Evolutionary conservation across 305 asterid genomes (phyloP), one percentile per base, ranked within the genome.

Genomic region (Fraxinus platypoda): DNA sequence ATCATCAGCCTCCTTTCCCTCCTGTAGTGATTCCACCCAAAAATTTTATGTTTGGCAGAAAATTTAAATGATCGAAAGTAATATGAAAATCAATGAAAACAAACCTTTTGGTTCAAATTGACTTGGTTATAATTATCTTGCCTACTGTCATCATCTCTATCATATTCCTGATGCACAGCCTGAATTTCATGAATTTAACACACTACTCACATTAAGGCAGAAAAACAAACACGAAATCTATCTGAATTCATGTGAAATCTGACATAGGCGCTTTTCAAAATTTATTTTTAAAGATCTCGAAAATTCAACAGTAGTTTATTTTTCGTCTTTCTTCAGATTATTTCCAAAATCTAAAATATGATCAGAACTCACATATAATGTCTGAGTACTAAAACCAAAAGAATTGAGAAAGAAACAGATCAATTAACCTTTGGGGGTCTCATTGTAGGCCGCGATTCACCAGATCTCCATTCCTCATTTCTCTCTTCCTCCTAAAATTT

Each of bases 11-110:
- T 80, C 81, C 74, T 33, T 87, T 25, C 49, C 90, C 83, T 81
- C 93, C 98, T 94, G 89, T 8, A 87, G 74, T 59, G 38, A 64
- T 84, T 49, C 70, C 85, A 82, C 41, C 75, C 46, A 82, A 81
- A 37, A 81, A 74, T 37, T 77, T 73, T 19, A 59, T 37, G 80
- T 62, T 4, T 46, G 43, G 9, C 41, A 41, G 17, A 28, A 25
- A 66, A 74, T 35, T 72, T 75, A 21, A 41, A 70, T 34, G 74
- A 84, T 74, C n/a, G 54, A 37, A 79, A 84, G 38, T 37, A 74
- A 64, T 30, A 31, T 74, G 25, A 43, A 38, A 46, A 31, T 9
- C 23, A 19, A 43, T 8, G 19, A 57, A 13, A 46, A 41, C 21
- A 26, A 43, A n/a, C 62, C 74, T 25, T 25, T 68, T 26, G 37